These are phyloP conservation scores for Corynespora cassiicola DNA, from an alignment of 2,329 filamentous ascomycete genomes.

Conservation along the genomic window DNA sequence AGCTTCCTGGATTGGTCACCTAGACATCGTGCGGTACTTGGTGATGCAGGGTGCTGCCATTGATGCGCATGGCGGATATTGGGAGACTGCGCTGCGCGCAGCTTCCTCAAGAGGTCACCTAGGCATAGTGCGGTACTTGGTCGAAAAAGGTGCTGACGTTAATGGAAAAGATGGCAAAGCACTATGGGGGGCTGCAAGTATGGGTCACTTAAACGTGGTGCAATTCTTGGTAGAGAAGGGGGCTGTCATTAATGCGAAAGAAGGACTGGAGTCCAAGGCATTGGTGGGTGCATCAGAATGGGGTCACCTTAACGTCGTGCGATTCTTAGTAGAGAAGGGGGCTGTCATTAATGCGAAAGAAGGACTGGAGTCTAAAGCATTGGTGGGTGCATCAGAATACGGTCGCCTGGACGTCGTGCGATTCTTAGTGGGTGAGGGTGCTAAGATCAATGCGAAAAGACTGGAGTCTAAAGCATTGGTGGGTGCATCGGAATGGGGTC, in stretches of 20 bases:
- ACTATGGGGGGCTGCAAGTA: conserved; percentile 1
- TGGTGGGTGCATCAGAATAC: conserved; percentile 2
- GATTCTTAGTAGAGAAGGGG: conserved; percentile 1
- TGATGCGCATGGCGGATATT: background rate
- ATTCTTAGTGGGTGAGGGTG: too few species aligned
- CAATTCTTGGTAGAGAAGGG: too few species aligned
- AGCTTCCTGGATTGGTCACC: conserved; percentile 3
- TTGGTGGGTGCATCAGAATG: conserved; percentile 3
- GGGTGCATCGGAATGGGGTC: background rate
- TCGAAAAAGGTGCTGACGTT: conserved; percentile 4
- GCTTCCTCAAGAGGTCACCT: conserved; percentile 2
- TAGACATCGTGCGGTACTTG: too few species aligned
- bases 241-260: background rate
- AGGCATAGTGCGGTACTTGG: conserved; percentile 1
- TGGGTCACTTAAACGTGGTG: background rate
- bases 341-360: conserved; percentile 6
- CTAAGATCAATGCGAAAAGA: background rate
- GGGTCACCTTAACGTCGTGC: conserved; percentile 2
- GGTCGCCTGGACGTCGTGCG: too few species aligned
- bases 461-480: background rate
- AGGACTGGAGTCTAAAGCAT: conserved; percentile 1
- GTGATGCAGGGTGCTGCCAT: too few species aligned
- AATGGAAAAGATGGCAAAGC: conserved; percentile 1
- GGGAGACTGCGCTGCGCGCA: conserved; percentile 2
- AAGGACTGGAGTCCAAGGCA: conserved; percentile 1